A percentile compares a stretch with the other conserved stretches of the same genome.
phyloP scores from a whole-genome alignment of 1,284 basidiomycete genomes.

The Microbotryum saponariae region DNA sequence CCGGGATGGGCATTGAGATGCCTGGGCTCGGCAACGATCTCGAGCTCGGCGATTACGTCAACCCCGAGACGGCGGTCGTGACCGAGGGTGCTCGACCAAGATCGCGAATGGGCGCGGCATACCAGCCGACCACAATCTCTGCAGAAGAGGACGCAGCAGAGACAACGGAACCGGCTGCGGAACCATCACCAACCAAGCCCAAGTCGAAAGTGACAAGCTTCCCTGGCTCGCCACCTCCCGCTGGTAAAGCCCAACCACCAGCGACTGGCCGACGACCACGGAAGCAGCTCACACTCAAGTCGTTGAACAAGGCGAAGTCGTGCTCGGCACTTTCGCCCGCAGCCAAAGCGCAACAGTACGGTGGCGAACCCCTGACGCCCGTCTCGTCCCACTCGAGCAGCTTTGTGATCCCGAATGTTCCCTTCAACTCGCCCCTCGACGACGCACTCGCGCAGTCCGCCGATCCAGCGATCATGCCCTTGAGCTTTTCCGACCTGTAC shows the following conservation, averaged over 20 bases:
- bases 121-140: too few species aligned
- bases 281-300: conserved; percentile 18
- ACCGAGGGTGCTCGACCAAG: too few species aligned
- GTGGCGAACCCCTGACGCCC: conserved; percentile 29
- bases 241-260: not conserved
- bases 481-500: conserved; percentile 34
- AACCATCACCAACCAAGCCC: too few species aligned
- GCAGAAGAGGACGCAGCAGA: too few species aligned
- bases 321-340: conserved; percentile 24
- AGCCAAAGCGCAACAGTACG: conserved; percentile 8
- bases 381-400: conserved; percentile 9
- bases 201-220: too few species aligned
- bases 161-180: too few species aligned
- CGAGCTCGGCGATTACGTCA: too few species aligned
- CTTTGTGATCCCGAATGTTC: conserved; percentile 17
- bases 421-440: conserved; percentile 26
- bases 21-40: too few species aligned
- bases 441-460: not conserved
- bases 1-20: too few species aligned
- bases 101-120: too few species aligned
- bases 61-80: too few species aligned
- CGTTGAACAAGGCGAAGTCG: conserved; percentile 32
- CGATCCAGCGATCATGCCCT: conserved; percentile 19
- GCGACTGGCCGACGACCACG: conserved; percentile 11
- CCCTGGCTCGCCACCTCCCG: conserved; percentile 1